A percentile compares a stretch with the other conserved stretches of the same genome.
Conservation (phyloP, 768 basidiomycete species). For the Hypholoma sublateritium region DNA sequence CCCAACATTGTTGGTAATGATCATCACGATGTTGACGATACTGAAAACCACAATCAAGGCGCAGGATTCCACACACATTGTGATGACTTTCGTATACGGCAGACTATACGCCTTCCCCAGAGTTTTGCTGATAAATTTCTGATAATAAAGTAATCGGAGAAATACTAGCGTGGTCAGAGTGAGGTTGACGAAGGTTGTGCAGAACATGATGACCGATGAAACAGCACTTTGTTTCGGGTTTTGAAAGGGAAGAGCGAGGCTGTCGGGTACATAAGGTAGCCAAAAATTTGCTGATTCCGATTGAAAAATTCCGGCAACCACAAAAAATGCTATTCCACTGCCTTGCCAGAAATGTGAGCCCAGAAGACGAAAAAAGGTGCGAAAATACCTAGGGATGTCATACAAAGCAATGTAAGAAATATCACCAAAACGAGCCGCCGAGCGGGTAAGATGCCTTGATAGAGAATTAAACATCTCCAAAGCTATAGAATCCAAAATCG, state of each 20-base stretch:
- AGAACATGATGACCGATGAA: slow-evolving; percentile 10
- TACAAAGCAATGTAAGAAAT: background rate
- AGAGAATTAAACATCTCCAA: slow-evolving; percentile 7
- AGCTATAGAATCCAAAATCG: background rate
- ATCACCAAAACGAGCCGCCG: background rate
- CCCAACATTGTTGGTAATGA: slow-evolving; percentile 4
- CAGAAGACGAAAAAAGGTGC: background rate
- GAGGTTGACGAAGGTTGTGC: slow-evolving; percentile 11
- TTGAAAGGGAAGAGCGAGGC: slow-evolving; percentile 8
- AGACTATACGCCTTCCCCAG: slow-evolving; percentile 4
- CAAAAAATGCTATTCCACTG: slow-evolving; percentile 8
- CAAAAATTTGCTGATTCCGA: background rate
- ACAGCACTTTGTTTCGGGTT: slow-evolving; percentile 7
- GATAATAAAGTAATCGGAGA: slow-evolving; percentile 9
- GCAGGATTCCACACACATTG: slow-evolving; percentile 10
- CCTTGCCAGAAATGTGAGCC: background rate
- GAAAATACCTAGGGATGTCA: slow-evolving; percentile 5
- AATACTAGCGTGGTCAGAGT: slow-evolving; percentile 2
- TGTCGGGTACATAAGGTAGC: slow-evolving; percentile 7
- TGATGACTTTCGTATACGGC: slow-evolving; percentile 8
- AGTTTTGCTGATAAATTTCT: slow-evolving; percentile 9
- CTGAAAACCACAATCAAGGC: slow-evolving; percentile 10
- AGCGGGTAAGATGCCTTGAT: slow-evolving; percentile 1
- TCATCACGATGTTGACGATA: slow-evolving; percentile 10
- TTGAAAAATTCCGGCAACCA: slow-evolving; percentile 4